phyloP scores from a whole-genome alignment of 2,329 filamentous ascomycete genomes.

The Cladophialophora chaetospira region DNA sequence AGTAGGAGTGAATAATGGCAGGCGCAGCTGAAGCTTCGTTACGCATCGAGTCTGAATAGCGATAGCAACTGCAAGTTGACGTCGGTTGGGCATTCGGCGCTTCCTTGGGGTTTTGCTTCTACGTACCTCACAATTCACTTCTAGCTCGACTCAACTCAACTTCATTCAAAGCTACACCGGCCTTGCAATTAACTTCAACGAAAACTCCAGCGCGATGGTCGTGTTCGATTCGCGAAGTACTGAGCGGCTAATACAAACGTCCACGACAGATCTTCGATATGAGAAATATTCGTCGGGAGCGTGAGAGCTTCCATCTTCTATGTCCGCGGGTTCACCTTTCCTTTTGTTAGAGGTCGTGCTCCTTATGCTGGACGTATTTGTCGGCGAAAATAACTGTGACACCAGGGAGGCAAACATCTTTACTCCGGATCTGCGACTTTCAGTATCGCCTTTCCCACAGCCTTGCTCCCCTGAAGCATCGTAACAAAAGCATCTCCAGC shows the following conservation, averaged over 20 bases:
- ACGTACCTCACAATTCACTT: not conserved
- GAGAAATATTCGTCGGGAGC: too few species aligned
- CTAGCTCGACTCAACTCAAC: not conserved
- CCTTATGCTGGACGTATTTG: too few species aligned
- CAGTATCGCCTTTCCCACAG: conserved; percentile 85
- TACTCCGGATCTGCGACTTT: conserved; percentile 49
- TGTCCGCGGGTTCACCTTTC: too few species aligned
- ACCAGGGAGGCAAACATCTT: not conserved
- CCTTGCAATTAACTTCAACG: too few species aligned
- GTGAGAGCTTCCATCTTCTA: too few species aligned
- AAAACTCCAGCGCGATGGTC: too few species aligned
- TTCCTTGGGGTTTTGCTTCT: not conserved
- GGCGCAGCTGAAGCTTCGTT: not conserved
- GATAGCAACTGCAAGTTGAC: not conserved
- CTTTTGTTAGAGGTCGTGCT: too few species aligned
- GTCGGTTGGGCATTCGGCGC: not conserved
- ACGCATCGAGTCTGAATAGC: not conserved
- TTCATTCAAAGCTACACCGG: not conserved
- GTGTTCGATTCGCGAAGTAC: too few species aligned
- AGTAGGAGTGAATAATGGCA: not conserved
- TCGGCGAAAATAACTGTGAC: too few species aligned
- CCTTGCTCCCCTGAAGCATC: conserved; percentile 70
- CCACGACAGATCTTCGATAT: too few species aligned
- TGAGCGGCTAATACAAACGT: too few species aligned
- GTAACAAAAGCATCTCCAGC: conserved; percentile 71